phyloP scores from a whole-genome alignment of 306 rosid genomes.

The Vachellia collinsii region DNA sequence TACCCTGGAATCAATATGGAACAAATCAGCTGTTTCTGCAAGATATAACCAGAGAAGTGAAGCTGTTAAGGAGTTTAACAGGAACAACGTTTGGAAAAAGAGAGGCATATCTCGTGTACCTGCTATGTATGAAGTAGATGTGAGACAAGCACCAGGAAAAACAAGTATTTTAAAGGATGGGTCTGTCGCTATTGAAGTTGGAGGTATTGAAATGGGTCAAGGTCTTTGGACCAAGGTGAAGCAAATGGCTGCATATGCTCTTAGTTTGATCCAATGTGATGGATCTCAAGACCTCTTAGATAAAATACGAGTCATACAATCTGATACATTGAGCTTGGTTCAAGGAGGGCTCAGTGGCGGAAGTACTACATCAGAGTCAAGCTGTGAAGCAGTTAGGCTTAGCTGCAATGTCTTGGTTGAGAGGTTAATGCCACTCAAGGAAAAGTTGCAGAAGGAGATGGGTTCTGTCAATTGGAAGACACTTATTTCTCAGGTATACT shows the following conservation, averaged over 20 bases:
- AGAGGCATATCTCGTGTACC: constrained; percentile 82
- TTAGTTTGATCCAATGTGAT: constrained; percentile 59
- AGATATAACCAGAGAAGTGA: constrained; percentile 53
- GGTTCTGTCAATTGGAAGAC: constrained; percentile 70
- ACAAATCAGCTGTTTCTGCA: constrained; percentile 61
- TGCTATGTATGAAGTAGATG: constrained; percentile 37
- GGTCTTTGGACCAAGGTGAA: constrained; percentile 98
- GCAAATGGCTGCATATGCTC: constrained; percentile 83
- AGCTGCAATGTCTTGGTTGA: constrained; percentile 83
- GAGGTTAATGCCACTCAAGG: constrained; percentile 69
- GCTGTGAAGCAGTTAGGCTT: constrained; percentile 88
- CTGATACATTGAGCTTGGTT: constrained; percentile 76
- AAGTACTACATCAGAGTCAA: constrained; percentile 93
- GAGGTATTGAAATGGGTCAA: constrained; percentile 91
- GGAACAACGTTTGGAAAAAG: constrained; percentile 67
- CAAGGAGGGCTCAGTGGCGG: constrained; percentile 88
- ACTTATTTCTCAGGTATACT: constrained; percentile 71
- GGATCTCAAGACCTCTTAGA: constrained; percentile 56
- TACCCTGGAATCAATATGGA: constrained; percentile 79
- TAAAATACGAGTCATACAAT: constrained; percentile 76
- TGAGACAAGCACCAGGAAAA: constrained; percentile 75
- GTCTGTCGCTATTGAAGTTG: constrained; percentile 81
- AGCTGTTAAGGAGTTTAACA: constrained; percentile 66
- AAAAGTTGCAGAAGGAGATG: constrained; percentile 58
- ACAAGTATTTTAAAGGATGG: constrained; percentile 78